Evolutionary conservation across 2,329 filamentous ascomycete species (phyloP), one percentile per base, ranked within the genome.

Genomic region (Cryphonectria japonica): DNA sequence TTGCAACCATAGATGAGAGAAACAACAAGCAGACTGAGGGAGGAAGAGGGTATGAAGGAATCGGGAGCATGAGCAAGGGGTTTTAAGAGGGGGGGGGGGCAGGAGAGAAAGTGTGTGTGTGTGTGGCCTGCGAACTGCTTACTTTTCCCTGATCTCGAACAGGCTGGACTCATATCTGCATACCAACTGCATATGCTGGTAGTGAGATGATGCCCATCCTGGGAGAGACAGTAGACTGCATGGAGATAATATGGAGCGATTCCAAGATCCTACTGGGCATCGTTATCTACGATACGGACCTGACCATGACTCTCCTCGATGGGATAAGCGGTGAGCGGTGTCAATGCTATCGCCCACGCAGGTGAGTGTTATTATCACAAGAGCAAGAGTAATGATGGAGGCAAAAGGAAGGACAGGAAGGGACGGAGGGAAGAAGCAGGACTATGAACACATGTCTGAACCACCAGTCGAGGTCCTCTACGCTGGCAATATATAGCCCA

Each of bases 321-420:
- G 78, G 77, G 0, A 80, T 89, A 77, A 88, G 84, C 73, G 84
- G 88, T 85, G 0, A 90, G 88, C 71, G 89, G 89, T 62, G 83
- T 91, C 64, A 91, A 91, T 76, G 89, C 89, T 0, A 89, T 91
- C 78, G 89, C 89, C 2, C 89, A 91, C 79, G 85, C 88, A 59
- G 83, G 84, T 85, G 71, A 73, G 80, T 76, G 22, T n/a, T 41
- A 41, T 37, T 37, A 37, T 37, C 11, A 37, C 11, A 37, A 37
- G 5, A 26, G 26, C 26, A 26, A 26, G 26, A 26, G 26, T 26
- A 26, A 26, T 26, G 26, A 26, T 26, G 26, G 26, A 26, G 26
- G 26, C 26, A 26, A 26, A 26, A 26, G 22, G 19, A 50, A 50
- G 13, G 34, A 34, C 34, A 4, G 34, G 1, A 4, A 14, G 7